phyloP scores from a whole-genome alignment of 2,329 filamentous ascomycete species.

The Cytospora mali region DNA sequence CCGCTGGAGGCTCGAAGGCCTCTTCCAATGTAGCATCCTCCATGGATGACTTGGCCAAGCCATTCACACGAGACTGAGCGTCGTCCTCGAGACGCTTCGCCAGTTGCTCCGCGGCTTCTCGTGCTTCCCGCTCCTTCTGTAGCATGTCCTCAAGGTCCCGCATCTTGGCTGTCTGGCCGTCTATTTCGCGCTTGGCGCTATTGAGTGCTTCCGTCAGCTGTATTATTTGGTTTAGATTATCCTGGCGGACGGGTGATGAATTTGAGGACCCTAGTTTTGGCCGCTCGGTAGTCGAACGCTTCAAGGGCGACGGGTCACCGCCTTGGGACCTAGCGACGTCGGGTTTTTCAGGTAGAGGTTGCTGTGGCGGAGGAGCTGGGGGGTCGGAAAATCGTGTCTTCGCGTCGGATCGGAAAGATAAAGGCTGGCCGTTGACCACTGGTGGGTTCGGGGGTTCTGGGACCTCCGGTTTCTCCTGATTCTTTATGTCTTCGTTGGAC shows the following conservation, averaged over 20 bases:
- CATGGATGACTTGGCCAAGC: conserved; percentile 40
- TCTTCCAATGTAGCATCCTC: conserved; percentile 47
- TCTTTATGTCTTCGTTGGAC: conserved; percentile 68
- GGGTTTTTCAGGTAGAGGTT: conserved; percentile 91
- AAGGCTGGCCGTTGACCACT: conserved; percentile 54
- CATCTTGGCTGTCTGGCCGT: conserved; percentile 77
- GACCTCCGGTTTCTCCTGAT: conserved; percentile 54
- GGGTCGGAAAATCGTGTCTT: conserved; percentile 90
- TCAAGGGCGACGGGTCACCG: conserved; percentile 61
- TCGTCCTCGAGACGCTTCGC: conserved; percentile 70
- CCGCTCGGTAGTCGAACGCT: conserved; percentile 75
- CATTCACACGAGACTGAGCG: conserved; percentile 45
- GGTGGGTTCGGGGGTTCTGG: conserved; percentile 51
- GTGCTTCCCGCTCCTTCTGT: conserved; percentile 76
- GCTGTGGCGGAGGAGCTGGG: conserved; percentile 88
- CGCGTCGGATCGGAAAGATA: conserved; percentile 68
- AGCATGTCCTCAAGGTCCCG: conserved; percentile 80
- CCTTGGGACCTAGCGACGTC: conserved; percentile 59
- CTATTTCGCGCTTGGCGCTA: conserved; percentile 82
- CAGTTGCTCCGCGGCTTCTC: conserved; percentile 81
- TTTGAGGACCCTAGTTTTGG: conserved; percentile 59
- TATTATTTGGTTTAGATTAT: conserved; percentile 72
- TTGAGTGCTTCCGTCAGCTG: conserved; percentile 84
- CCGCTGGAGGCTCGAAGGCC: conserved; percentile 48
- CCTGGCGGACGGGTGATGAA: conserved; percentile 61